Percentiles rank a stretch among this genome's conserved stretches.
Evolutionary conservation across 371 early-diverging fungal genomes (phyloP).

Genomic region (Batkoa obscura): DNA sequence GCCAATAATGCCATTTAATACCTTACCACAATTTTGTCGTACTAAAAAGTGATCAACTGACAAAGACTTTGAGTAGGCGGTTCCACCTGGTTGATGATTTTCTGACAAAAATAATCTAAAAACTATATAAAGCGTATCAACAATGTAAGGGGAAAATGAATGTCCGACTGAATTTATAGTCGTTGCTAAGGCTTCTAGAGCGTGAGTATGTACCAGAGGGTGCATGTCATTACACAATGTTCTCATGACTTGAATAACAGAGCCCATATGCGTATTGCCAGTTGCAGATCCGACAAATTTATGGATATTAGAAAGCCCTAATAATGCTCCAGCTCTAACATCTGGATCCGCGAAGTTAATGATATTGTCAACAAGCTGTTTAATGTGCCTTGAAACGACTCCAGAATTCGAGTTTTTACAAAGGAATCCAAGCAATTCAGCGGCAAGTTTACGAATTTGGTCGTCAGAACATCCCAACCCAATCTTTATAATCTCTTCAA

Average conservation of each 20-base stretch:
- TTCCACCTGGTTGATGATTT: slow-evolving; percentile 57
- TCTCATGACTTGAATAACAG: slow-evolving; percentile 72
- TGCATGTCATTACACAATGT: slow-evolving; percentile 81
- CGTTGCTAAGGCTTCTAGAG: slow-evolving; percentile 64
- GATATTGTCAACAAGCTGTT: slow-evolving; percentile 65
- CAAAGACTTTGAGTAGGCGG: slow-evolving; percentile 34
- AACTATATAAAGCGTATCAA: slow-evolving; percentile 63
- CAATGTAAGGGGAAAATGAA: slow-evolving; percentile 77
- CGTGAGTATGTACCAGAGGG: slow-evolving; percentile 88
- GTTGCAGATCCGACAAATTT: slow-evolving; percentile 80
- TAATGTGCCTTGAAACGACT: slow-evolving; percentile 50
- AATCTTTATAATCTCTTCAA: neutral
- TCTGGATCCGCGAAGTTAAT: slow-evolving; percentile 85
- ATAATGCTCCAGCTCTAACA: slow-evolving; percentile 73
- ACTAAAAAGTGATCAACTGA: slow-evolving; percentile 22
- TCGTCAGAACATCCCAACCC: slow-evolving; percentile 1
- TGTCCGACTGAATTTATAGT: slow-evolving; percentile 74
- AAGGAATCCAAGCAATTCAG: neutral
- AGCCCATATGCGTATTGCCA: slow-evolving; percentile 60
- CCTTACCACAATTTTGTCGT: slow-evolving; percentile 64
- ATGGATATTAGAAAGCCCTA: slow-evolving; percentile 79
- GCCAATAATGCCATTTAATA: slow-evolving; percentile 72
- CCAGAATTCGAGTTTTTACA: neutral
- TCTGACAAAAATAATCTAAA: slow-evolving; percentile 73
- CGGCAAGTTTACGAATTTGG: neutral